phyloP scores from a whole-genome alignment of 768 basidiomycete genomes.

The Lactarius hatsudake region DNA sequence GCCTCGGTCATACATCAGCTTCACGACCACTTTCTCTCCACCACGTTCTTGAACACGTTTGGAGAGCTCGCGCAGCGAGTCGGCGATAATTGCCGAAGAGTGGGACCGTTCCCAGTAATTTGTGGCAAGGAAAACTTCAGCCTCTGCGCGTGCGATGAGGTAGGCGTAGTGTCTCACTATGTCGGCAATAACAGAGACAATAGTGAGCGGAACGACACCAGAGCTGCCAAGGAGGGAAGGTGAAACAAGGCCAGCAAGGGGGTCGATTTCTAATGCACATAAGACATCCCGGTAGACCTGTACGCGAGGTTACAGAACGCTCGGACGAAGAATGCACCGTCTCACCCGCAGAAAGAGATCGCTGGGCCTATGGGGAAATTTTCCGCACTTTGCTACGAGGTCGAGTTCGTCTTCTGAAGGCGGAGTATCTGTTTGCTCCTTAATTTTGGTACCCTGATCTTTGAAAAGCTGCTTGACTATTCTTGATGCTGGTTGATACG shows the following conservation, averaged over 20 bases:
- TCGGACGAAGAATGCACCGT: not conserved
- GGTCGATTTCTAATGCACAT: slow-evolving; percentile 52
- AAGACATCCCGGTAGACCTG: slow-evolving; percentile 66
- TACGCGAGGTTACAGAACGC: not conserved
- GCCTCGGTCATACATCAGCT: slow-evolving; percentile 70
- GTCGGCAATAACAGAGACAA: slow-evolving; percentile 67
- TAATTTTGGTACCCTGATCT: not conserved
- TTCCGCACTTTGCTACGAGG: slow-evolving; percentile 46
- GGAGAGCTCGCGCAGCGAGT: slow-evolving; percentile 39
- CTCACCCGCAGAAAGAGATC: slow-evolving; percentile 60
- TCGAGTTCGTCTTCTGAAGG: slow-evolving; percentile 40
- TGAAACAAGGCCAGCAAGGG: slow-evolving; percentile 54
- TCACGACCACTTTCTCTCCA: slow-evolving; percentile 52
- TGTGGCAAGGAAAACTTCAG: slow-evolving; percentile 66
- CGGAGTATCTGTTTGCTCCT: not conserved
- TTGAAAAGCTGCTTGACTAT: slow-evolving; percentile 14
- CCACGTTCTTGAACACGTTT: slow-evolving; percentile 43
- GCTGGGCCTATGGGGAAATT: slow-evolving; percentile 52
- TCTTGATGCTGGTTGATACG: slow-evolving; percentile 8
- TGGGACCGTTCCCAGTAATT: slow-evolving; percentile 59
- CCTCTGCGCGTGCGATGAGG: slow-evolving; percentile 56
- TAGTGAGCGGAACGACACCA: slow-evolving; percentile 59
- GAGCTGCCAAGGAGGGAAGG: slow-evolving; percentile 61
- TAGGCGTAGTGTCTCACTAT: slow-evolving; percentile 70
- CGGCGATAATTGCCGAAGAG: slow-evolving; percentile 48